Evolutionary conservation across 2,329 filamentous ascomycete genomes (phyloP).

Genomic region (Alternaria gansuensis): DNA sequence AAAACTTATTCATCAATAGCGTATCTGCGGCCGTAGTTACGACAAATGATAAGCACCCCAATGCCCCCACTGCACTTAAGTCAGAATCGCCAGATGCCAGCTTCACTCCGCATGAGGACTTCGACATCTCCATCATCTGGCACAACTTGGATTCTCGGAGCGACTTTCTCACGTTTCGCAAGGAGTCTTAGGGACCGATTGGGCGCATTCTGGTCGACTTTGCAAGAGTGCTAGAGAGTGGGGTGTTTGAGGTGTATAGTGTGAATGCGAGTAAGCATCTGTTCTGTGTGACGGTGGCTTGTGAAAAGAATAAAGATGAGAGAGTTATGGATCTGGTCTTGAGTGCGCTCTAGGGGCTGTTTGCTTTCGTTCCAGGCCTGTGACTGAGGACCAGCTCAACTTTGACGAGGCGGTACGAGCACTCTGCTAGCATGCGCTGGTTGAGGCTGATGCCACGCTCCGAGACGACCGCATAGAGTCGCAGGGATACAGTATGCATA

Average conservation of each 20-base stretch:
- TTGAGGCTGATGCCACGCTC: too few relatives aligned
- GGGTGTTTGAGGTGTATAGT: constrained; percentile 13
- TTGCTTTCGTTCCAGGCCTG: background rate
- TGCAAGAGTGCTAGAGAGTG: constrained; percentile 13
- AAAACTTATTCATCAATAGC: too few relatives aligned
- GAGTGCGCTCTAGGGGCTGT: constrained; percentile 6
- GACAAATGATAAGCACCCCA: too few relatives aligned
- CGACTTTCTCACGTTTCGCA: constrained; percentile 11
- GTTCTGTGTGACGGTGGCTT: constrained; percentile 13
- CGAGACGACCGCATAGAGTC: too few relatives aligned
- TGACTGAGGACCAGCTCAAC: too few relatives aligned
- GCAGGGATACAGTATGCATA: too few relatives aligned
- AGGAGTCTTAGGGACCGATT: constrained; percentile 13
- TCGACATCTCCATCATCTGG: constrained; percentile 15
- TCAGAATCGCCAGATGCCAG: background rate
- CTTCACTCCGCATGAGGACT: constrained; percentile 11
- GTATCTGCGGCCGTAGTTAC: too few relatives aligned
- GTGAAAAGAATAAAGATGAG: constrained; percentile 10
- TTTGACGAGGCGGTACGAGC: too few relatives aligned
- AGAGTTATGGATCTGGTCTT: constrained; percentile 3
- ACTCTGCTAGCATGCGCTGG: too few relatives aligned
- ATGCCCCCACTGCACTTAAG: constrained; percentile 1
- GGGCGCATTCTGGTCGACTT: constrained; percentile 16
- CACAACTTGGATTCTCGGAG: constrained; percentile 11
- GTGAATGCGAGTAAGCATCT: constrained; percentile 19